Conservation (phyloP, 495 filamentous ascomycete genomes). For the Penicillium daleae region DNA sequence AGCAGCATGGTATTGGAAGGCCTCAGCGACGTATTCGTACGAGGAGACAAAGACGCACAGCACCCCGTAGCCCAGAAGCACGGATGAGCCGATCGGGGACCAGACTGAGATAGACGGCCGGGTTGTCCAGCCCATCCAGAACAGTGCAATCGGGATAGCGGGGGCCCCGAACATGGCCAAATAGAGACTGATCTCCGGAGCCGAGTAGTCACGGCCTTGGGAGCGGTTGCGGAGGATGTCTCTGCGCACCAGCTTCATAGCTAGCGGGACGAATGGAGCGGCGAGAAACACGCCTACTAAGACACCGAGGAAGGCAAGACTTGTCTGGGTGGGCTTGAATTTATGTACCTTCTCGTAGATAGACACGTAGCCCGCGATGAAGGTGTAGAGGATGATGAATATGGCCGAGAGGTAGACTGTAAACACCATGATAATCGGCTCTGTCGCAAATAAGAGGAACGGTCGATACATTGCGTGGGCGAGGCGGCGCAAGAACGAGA, state of each 20-base stretch:
- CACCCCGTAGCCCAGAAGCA: conserved; percentile 55
- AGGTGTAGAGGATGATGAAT: conserved; percentile 66
- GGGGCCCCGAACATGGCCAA: conserved; percentile 57
- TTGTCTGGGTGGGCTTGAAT: conserved; percentile 49
- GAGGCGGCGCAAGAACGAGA: conserved; percentile 34
- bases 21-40: conserved; percentile 55
- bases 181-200: conserved; percentile 61
- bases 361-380: conserved; percentile 60
- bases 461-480: conserved; percentile 44
- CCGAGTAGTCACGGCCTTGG: conserved; percentile 34
- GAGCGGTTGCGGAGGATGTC: conserved; percentile 21
- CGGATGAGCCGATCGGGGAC: conserved; percentile 45
- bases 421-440: conserved; percentile 51
- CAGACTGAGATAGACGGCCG: conserved; percentile 50
- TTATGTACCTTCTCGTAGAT: conserved; percentile 59
- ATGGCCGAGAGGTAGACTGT: conserved; percentile 58
- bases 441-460: conserved; percentile 36
- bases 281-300: conserved; percentile 50
- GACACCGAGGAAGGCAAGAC: conserved; percentile 58
- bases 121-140: conserved; percentile 63
- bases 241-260: conserved; percentile 24
- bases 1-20: conserved; percentile 44
- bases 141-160: conserved; percentile 54
- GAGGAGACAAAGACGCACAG: conserved; percentile 48
- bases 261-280: conserved; percentile 49